A percentile compares a stretch with the other conserved stretches of the same genome.
Conservation (phyloP, 495 filamentous ascomycete genomes). For the Penicillium simplicissimum region DNA sequence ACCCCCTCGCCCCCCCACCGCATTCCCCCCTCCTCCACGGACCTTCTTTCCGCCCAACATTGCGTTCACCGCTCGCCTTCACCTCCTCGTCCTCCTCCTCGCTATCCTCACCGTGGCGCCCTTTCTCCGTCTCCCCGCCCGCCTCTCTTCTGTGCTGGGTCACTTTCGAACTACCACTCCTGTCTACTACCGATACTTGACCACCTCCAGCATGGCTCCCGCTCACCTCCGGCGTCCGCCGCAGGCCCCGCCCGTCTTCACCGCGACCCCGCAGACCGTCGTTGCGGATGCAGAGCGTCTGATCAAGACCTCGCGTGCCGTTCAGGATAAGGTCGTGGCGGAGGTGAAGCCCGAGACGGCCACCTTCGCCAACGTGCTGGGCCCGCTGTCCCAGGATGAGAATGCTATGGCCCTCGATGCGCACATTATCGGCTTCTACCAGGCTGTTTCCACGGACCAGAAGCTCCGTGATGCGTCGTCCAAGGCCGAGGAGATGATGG, state of each 20-base stretch:
- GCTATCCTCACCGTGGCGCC: slow-evolving; percentile 75
- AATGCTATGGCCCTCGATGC: slow-evolving; percentile 59
- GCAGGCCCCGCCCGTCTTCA: slow-evolving; percentile 83
- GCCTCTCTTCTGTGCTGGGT: slow-evolving; percentile 58
- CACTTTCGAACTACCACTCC: slow-evolving; percentile 52
- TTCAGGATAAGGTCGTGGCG: slow-evolving; percentile 75
- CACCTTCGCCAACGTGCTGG: slow-evolving; percentile 64
- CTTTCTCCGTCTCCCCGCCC: slow-evolving; percentile 56
- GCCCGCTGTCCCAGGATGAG: slow-evolving; percentile 68
- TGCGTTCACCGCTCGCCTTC: slow-evolving; percentile 29
- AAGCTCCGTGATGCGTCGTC: slow-evolving; percentile 70
- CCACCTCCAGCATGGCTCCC: slow-evolving; percentile 67
- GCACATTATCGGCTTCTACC: slow-evolving; percentile 73
- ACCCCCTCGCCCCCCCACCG: neutral
- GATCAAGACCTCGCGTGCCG: slow-evolving; percentile 63
- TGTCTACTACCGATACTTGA: slow-evolving; percentile 46
- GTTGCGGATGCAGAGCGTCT: slow-evolving; percentile 74
- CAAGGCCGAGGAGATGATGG: slow-evolving; percentile 65
- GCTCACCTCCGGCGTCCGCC: slow-evolving; percentile 67
- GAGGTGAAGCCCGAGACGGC: slow-evolving; percentile 65
- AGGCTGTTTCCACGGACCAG: slow-evolving; percentile 70
- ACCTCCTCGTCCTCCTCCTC: slow-evolving; percentile 62
- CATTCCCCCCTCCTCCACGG: slow-evolving; percentile 1
- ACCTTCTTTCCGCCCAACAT: slow-evolving; percentile 23
- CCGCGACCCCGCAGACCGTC: slow-evolving; percentile 74